phyloP scores from a whole-genome alignment of 2,329 filamentous ascomycete species.

The Geosmithia putterillii region DNA sequence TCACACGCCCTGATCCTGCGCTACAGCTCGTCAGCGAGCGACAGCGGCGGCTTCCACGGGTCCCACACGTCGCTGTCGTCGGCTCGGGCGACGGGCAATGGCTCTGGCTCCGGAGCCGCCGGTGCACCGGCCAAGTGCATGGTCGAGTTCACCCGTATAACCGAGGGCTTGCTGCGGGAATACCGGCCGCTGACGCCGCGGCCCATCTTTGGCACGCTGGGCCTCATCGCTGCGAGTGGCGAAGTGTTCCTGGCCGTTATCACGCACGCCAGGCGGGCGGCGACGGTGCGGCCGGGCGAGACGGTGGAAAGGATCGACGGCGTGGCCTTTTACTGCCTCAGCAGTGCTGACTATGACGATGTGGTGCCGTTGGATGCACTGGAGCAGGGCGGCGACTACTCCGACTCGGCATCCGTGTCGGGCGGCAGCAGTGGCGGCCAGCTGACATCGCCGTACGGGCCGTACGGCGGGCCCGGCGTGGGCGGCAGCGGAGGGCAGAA shows the following conservation, averaged over 20 bases:
- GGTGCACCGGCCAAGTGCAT: conserved; percentile 55
- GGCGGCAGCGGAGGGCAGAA: conserved; percentile 15
- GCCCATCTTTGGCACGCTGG: conserved; percentile 74
- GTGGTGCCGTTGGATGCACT: conserved; percentile 44
- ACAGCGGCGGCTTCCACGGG: conserved; percentile 33
- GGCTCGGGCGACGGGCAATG: conserved; percentile 20
- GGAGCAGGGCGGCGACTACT: conserved; percentile 29
- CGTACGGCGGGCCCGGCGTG: not conserved
- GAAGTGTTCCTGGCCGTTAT: conserved; percentile 91
- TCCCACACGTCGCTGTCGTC: conserved; percentile 41
- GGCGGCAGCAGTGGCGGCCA: no score
- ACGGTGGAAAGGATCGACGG: conserved; percentile 76
- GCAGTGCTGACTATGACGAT: conserved; percentile 74
- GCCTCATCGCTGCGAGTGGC: conserved; percentile 68
- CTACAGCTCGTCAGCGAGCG: conserved; percentile 52
- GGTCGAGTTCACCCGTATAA: conserved; percentile 67
- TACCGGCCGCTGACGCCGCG: conserved; percentile 66
- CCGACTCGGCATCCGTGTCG: conserved; percentile 34
- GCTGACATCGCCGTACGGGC: conserved; percentile 23
- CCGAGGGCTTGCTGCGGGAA: conserved; percentile 55
- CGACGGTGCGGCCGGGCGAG: conserved; percentile 75
- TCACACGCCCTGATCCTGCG: conserved; percentile 76
- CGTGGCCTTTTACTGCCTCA: conserved; percentile 90
- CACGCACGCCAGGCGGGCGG: conserved; percentile 65
- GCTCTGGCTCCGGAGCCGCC: conserved; percentile 27